A percentile compares a stretch with the other conserved stretches of the same genome.
phyloP scores from a whole-genome alignment of 108 stramenopile species.

The Cyclotella atomus region DNA sequence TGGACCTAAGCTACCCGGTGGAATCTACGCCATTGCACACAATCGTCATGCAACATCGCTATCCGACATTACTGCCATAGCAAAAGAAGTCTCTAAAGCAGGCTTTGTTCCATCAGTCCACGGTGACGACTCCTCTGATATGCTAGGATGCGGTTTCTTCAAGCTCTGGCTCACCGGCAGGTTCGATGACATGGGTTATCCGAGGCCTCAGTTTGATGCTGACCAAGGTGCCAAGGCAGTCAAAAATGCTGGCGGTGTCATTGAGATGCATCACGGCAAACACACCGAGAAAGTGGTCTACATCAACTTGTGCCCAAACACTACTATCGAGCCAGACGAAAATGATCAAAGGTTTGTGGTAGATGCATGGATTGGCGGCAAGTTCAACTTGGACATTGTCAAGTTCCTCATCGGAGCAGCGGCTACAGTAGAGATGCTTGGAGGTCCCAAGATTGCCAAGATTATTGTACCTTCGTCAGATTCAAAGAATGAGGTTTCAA shows the following conservation, averaged over 20 bases:
- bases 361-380: conserved; percentile 28
- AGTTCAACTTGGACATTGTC: conserved; percentile 26
- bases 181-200: conserved; percentile 34
- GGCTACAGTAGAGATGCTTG: conserved; percentile 40
- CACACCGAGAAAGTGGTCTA: conserved; percentile 32
- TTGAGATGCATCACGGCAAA: conserved; percentile 28
- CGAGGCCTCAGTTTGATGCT: conserved; percentile 33
- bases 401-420: conserved; percentile 32
- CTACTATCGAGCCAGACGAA: conserved; percentile 29
- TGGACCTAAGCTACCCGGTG: conserved; percentile 29
- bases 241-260: conserved; percentile 27
- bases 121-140: conserved; percentile 21
- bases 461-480: conserved; percentile 16
- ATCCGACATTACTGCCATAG: conserved; percentile 16
- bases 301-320: conserved; percentile 27
- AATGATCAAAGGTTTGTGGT: conserved; percentile 34
- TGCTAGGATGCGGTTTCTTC: conserved; percentile 22
- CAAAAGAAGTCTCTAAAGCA: conserved; percentile 9
- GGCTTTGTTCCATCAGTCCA: conserved; percentile 32
- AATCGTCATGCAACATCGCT: conserved; percentile 19
- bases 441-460: conserved; percentile 35
- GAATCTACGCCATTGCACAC: conserved; percentile 37
- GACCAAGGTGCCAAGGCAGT: conserved; percentile 32
- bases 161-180: conserved; percentile 33
- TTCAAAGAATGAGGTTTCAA: too few species aligned